Conservation (phyloP, 192 early-diverging fungal species). For the Coemansia sp. region DNA sequence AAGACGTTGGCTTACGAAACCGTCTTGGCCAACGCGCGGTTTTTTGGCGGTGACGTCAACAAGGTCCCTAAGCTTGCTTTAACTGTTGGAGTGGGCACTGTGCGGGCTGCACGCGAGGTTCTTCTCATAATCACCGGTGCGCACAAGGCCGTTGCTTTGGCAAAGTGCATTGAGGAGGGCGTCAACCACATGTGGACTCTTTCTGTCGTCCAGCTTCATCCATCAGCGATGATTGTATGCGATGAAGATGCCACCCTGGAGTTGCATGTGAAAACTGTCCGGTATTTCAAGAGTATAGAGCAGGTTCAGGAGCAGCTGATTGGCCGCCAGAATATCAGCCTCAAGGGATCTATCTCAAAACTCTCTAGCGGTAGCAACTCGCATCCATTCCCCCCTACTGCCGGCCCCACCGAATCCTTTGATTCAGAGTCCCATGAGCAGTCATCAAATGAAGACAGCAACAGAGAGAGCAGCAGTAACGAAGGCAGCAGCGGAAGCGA, state of each 20-base stretch:
- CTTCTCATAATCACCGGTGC: slow-evolving; percentile 84
- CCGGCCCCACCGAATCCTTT: not conserved
- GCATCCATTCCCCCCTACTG: not conserved
- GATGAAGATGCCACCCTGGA: slow-evolving; percentile 89
- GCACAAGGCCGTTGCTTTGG: slow-evolving; percentile 79
- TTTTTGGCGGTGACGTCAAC: slow-evolving; percentile 82
- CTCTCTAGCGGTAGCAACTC: slow-evolving; percentile 15
- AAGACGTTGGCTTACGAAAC: slow-evolving; percentile 90
- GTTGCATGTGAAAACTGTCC: slow-evolving; percentile 86
- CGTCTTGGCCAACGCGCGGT: slow-evolving; percentile 81
- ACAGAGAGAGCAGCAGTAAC: not conserved
- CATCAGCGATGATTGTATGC: slow-evolving; percentile 80
- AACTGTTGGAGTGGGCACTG: slow-evolving; percentile 86
- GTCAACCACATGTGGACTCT: slow-evolving; percentile 94
- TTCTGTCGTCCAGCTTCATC: slow-evolving; percentile 80
- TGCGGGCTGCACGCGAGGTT: slow-evolving; percentile 84
- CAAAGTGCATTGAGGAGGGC: slow-evolving; percentile 81
- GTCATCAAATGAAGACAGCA: not conserved
- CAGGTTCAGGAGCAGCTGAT: slow-evolving; percentile 77
- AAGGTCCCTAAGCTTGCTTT: slow-evolving; percentile 88
- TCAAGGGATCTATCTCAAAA: slow-evolving; percentile 62
- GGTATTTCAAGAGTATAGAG: slow-evolving; percentile 87
- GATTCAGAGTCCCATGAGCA: not conserved
- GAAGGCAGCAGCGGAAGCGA: not conserved
- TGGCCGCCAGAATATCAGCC: slow-evolving; percentile 69